Evolutionary conservation across 202 grass and related monocot genomes (phyloP).

Genomic region (Zizania palustris): DNA sequence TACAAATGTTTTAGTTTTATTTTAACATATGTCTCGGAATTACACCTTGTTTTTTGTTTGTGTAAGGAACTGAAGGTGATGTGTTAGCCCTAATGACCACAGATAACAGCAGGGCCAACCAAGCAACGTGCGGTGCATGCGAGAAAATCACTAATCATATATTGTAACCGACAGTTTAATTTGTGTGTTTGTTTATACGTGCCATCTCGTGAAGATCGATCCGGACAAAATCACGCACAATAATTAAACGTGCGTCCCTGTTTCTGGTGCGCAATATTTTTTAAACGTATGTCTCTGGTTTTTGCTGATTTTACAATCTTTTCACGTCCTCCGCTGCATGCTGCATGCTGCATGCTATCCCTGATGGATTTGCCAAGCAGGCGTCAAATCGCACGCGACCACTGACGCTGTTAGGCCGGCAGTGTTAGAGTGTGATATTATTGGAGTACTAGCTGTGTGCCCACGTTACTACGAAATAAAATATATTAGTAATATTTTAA

Average conservation of each 20-base stretch:
- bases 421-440: background rate
- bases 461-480: too few species aligned
- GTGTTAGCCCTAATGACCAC: background rate
- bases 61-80: background rate
- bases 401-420: slow-evolving; percentile 21
- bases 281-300: background rate
- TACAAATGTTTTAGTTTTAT: too few species aligned
- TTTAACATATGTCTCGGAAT: too few species aligned
- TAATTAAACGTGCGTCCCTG: background rate
- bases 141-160: slow-evolving; percentile 21
- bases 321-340: slow-evolving; percentile 31
- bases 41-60: background rate
- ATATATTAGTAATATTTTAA: too few species aligned
- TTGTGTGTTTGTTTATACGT: background rate
- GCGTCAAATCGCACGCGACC: slow-evolving; percentile 32
- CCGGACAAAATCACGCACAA: background rate
- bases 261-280: background rate
- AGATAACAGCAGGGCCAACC: background rate
- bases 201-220: background rate
- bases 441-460: too few species aligned
- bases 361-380: slow-evolving; percentile 4
- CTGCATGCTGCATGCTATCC: too few species aligned
- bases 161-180: background rate
- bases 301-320: slow-evolving; percentile 24
- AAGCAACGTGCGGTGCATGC: background rate